Evolutionary conservation across 2,329 filamentous ascomycete genomes (phyloP), one percentile per base, ranked within the genome.

Genomic region (Arthrobotrys conoides): DNA sequence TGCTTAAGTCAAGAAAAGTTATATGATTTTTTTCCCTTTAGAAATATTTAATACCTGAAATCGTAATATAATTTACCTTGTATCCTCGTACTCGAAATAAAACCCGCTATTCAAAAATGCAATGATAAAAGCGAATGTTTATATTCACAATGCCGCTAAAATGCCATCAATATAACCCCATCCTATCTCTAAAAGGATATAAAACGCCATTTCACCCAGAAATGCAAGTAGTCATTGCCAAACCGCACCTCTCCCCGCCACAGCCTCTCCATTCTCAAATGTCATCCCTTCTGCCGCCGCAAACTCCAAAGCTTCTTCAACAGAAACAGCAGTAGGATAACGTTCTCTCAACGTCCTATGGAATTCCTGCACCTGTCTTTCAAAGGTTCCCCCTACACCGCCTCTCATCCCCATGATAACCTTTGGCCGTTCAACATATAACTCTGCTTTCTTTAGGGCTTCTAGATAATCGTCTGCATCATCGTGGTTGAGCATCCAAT

Each of bases 261-360:
- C 57, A 14, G 57, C 18, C 33, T 61, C 57, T 1, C 57, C 57
- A 27, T 44, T 61, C 44, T 75, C 63, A 55, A 75, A 68, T 1
- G 53, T 64, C 53, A 66, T 53, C 64, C 71, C 71, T 24, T 75
- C 71, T n/a, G 71, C 71, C 53, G 71, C 53, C n/a, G 71, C 71
- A 68, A 75, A 75, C 64, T 75, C 71, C 22, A 75, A 27, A n/a
- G 71, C 71, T 12, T 75, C 59, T 16, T 75, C 71, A 9, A 75
- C 71, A 5, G 64, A 68, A 3, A 63, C 64, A 12, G 71, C 71
- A 46, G 44, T 59, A 8, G 71, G 71, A 57, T 63, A 75, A 53
- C 64, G 24, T 16, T 75, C 71, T 20, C 71, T 63, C 46, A 75
- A 48, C 2, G 71, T 75, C 46, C 71, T 51, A 57, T 75, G 71